phyloP scores from a whole-genome alignment of 139 green algal species.

The Chlorella sp. region DNA sequence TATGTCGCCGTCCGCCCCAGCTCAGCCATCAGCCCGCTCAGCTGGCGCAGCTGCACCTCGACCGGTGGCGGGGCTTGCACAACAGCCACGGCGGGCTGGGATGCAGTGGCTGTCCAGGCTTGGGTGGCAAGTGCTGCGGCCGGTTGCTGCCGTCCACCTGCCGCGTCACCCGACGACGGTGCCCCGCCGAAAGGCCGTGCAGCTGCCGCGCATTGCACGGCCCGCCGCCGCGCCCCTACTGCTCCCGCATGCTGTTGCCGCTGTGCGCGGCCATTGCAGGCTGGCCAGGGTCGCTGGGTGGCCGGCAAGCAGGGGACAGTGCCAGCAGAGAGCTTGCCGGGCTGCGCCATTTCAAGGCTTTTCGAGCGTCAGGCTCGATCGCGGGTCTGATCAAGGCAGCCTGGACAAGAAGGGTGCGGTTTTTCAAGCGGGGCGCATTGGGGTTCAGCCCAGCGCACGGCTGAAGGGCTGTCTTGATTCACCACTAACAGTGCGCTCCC shows the following conservation, averaged over 20 bases:
- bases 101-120: background rate
- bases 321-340: background rate
- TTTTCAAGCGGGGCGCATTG: too few relatives aligned
- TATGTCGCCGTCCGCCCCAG: background rate
- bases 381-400: too few relatives aligned
- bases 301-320: background rate
- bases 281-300: background rate
- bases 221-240: background rate
- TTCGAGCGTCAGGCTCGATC: too few relatives aligned
- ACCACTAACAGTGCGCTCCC: too few relatives aligned
- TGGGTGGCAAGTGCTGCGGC: slow-evolving; percentile 8
- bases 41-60: background rate
- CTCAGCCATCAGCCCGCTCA: slow-evolving; percentile 3
- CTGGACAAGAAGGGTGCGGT: too few relatives aligned
- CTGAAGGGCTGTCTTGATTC: too few relatives aligned
- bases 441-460: too few relatives aligned
- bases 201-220: background rate
- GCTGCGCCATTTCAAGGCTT: too few relatives aligned
- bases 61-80: background rate
- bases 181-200: slow-evolving; percentile 11
- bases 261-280: background rate
- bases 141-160: background rate
- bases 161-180: background rate
- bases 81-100: background rate
- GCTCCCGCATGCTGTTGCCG: background rate